Percentiles rank a stretch among this genome's conserved stretches.
Evolutionary conservation across 805 yeast genomes (phyloP).

Genomic region (Myxozyma monticola): DNA sequence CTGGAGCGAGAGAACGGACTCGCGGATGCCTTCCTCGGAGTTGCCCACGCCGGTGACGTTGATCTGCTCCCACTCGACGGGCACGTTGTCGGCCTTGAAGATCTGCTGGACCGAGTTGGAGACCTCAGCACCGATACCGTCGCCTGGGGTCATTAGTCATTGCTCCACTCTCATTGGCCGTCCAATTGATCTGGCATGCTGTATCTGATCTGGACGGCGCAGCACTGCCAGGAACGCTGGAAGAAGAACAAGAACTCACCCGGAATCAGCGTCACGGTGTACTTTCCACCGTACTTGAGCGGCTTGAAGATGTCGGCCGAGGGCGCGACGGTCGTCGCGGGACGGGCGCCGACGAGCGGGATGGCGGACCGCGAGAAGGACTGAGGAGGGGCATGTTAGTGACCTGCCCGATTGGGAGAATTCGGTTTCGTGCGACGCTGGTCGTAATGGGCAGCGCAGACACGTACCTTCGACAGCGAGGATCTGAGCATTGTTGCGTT

Average conservation of each 20-base stretch:
- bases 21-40: constrained; percentile 42
- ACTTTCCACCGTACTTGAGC: constrained; percentile 91
- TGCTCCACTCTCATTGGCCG: neutral
- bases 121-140: constrained; percentile 95
- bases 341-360: constrained; percentile 26
- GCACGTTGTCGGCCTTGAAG: constrained; percentile 82
- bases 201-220: neutral
- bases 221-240: neutral
- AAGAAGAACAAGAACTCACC: constrained; percentile 33
- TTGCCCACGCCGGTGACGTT: constrained; percentile 63
- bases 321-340: constrained; percentile 57
- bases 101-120: constrained; percentile 90
- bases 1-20: constrained; percentile 76
- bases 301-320: constrained; percentile 69
- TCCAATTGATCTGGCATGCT: neutral
- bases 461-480: constrained; percentile 17
- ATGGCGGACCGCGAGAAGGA: constrained; percentile 20
- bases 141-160: too few relatives aligned
- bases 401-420: neutral
- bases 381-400: constrained; percentile 6
- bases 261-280: constrained; percentile 91
- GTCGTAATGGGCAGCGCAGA: too few relatives aligned
- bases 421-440: too few relatives aligned
- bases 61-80: constrained; percentile 84
- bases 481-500: constrained; percentile 17